These are phyloP conservation scores for Neurospora sp. DNA, from an alignment of 495 filamentous ascomycete genomes.

Conservation along the genomic window DNA sequence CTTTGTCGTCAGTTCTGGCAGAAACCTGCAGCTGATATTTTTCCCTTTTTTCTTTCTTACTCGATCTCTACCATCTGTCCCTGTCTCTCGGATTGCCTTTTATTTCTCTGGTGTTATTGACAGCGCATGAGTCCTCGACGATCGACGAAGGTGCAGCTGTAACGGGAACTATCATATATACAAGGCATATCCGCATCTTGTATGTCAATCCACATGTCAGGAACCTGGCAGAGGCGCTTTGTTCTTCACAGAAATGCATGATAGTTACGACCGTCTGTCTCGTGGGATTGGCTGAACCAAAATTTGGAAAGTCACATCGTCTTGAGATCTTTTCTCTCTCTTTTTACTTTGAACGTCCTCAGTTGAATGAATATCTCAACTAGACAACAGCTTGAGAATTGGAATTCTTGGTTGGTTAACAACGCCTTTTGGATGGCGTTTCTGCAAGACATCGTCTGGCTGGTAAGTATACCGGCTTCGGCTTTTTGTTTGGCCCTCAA, in stretches of 20 bases:
- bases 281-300: background rate
- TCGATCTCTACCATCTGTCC: background rate
- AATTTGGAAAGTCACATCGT: background rate
- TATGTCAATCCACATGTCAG: background rate
- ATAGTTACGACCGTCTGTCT: background rate
- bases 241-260: background rate
- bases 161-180: background rate
- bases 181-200: background rate
- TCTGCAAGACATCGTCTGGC: background rate
- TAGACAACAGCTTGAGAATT: background rate
- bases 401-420: background rate
- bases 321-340: background rate
- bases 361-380: background rate
- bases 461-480: background rate
- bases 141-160: background rate
- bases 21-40: background rate
- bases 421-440: background rate
- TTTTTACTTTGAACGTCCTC: background rate
- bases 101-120: background rate
- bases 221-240: background rate
- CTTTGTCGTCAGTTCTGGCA: background rate
- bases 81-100: background rate
- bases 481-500: background rate
- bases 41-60: background rate
- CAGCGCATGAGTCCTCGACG: background rate